Evolutionary conservation across 805 yeast species (phyloP).

Genomic region (Zygotorulaspora sp.): DNA sequence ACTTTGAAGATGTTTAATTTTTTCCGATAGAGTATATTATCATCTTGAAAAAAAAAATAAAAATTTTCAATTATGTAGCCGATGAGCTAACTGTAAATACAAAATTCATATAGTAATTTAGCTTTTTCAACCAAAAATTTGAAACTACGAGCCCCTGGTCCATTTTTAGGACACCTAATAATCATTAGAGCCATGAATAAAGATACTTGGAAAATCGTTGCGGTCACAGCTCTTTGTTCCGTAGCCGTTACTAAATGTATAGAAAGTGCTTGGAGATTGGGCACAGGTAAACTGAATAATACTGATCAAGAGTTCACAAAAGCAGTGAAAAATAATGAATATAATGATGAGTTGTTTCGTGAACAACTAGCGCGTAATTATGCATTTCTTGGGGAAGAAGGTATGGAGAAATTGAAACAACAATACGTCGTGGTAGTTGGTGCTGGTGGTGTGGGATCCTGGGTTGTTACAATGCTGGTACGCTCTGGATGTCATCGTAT

Average conservation of each 20-base stretch:
- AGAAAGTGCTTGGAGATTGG: conserved; percentile 29
- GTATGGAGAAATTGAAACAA: conserved; percentile 65
- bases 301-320: conserved; percentile 3
- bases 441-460: conserved; percentile 98
- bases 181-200: conserved; percentile 6
- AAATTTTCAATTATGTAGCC: conserved; percentile 5
- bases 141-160: too few species aligned
- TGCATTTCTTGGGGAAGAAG: conserved; percentile 85
- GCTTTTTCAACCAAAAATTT: too few species aligned
- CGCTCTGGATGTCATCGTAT: conserved; percentile 83
- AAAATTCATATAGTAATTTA: too few species aligned
- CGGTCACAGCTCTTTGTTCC: conserved; percentile 34
- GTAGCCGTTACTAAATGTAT: conserved; percentile 31
- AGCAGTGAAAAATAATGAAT: conserved; percentile 16
- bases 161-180: too few species aligned
- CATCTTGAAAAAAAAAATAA: not conserved
- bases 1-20: conserved; percentile 34
- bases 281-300: conserved; percentile 7
- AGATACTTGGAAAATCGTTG: conserved; percentile 28
- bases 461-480: conserved; percentile 87
- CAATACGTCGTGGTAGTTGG: conserved; percentile 80
- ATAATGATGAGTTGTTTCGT: conserved; percentile 67
- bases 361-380: conserved; percentile 93
- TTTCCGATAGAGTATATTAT: not conserved
- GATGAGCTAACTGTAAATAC: conserved; percentile 1